These are phyloP conservation scores for Aspergillus latus DNA, from an alignment of 2,329 filamentous ascomycete genomes.

Conservation along the genomic window DNA sequence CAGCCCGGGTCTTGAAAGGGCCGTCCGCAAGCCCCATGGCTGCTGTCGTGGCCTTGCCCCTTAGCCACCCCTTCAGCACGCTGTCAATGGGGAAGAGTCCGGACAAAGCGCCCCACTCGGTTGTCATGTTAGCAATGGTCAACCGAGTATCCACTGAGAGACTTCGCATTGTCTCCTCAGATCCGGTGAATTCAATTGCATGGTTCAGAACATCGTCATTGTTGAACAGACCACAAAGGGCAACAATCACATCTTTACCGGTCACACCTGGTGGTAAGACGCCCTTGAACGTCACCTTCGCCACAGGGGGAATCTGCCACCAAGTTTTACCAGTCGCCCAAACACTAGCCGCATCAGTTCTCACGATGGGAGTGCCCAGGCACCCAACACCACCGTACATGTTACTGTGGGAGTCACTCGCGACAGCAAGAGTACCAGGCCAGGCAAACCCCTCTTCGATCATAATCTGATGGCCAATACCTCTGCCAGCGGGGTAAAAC, in stretches of 20 bases:
- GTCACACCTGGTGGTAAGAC: slow-evolving; percentile 75
- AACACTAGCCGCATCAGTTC: slow-evolving; percentile 83
- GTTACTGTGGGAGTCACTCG: slow-evolving; percentile 69
- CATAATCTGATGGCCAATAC: slow-evolving; percentile 78
- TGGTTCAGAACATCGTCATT: slow-evolving; percentile 89
- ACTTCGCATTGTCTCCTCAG: slow-evolving; percentile 71
- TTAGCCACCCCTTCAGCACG: slow-evolving; percentile 70
- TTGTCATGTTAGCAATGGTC: slow-evolving; percentile 73
- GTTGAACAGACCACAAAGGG: slow-evolving; percentile 82
- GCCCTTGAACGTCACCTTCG: slow-evolving; percentile 75
- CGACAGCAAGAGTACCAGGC: slow-evolving; percentile 81
- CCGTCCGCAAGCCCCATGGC: slow-evolving; percentile 59
- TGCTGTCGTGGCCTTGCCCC: slow-evolving; percentile 70
- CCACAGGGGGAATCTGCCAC: slow-evolving; percentile 86
- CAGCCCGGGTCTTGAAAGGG: slow-evolving; percentile 48
- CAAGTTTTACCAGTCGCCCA: slow-evolving; percentile 82
- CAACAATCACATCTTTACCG: slow-evolving; percentile 92
- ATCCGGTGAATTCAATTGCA: slow-evolving; percentile 81
- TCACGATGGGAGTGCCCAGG: slow-evolving; percentile 76
- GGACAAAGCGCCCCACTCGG: slow-evolving; percentile 73
- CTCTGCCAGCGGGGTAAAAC: slow-evolving; percentile 73
- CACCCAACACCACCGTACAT: slow-evolving; percentile 80
- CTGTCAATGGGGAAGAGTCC: slow-evolving; percentile 79
- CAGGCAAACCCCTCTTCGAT: slow-evolving; percentile 81
- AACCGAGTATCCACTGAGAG: slow-evolving; percentile 72